Percentiles rank a stretch among this genome's conserved stretches.
phyloP scores from a whole-genome alignment of 495 filamentous ascomycete genomes.

The Hamigera avellanea region DNA sequence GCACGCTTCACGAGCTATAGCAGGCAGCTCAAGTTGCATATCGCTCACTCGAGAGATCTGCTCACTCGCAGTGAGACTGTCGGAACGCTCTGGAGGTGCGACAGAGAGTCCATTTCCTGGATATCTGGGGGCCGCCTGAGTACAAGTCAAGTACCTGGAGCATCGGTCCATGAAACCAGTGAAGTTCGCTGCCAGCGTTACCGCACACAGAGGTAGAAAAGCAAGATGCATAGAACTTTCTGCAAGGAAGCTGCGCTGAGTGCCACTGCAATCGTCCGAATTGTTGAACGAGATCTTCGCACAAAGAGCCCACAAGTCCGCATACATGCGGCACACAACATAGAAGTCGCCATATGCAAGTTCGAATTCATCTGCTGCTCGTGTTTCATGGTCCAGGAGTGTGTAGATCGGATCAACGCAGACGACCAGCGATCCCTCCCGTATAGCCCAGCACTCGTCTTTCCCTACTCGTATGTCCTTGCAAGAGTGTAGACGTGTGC shows the following conservation, averaged over 20 bases:
- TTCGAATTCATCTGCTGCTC: slow-evolving; percentile 15
- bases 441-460: slow-evolving; percentile 15
- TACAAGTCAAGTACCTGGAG: slow-evolving; percentile 1
- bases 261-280: not conserved
- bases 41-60: slow-evolving; percentile 7
- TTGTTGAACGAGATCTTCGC: slow-evolving; percentile 10
- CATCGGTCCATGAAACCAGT: slow-evolving; percentile 13
- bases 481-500: slow-evolving; percentile 12
- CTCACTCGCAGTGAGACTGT: slow-evolving; percentile 15
- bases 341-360: slow-evolving; percentile 14
- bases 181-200: slow-evolving; percentile 20
- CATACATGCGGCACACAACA: slow-evolving; percentile 18
- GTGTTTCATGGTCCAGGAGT: slow-evolving; percentile 4
- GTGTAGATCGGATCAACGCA: slow-evolving; percentile 16
- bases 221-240: slow-evolving; percentile 5
- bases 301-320: slow-evolving; percentile 23
- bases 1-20: slow-evolving; percentile 6
- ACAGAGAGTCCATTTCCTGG: slow-evolving; percentile 18
- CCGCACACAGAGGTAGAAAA: slow-evolving; percentile 22
- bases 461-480: slow-evolving; percentile 15
- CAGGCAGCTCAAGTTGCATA: slow-evolving; percentile 8
- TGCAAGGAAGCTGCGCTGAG: not conserved
- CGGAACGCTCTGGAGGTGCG: slow-evolving; percentile 14
- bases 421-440: slow-evolving; percentile 22
- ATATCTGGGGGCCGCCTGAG: slow-evolving; percentile 3